Evolutionary conservation across 2,329 filamentous ascomycete genomes (phyloP), one percentile per base, ranked within the genome.

Genomic region (Penicillium freii): DNA sequence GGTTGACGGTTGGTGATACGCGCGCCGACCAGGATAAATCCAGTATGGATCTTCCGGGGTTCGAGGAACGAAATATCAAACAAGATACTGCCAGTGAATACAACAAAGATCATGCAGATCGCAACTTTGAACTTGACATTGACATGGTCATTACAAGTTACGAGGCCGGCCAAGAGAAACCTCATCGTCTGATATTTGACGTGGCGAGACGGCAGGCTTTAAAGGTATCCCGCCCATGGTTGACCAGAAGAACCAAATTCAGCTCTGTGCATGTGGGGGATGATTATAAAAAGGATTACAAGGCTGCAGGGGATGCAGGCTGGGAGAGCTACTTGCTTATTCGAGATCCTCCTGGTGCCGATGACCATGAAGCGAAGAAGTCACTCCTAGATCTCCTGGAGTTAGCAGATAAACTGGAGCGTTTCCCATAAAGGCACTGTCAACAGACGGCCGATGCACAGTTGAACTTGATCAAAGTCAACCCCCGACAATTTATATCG

Each of bases 141-240:
- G 74, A 80, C 54, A 69, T 80, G 47, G 64, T 80, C 0, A 70
- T 78, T 27, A 80, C 77, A 10, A 80, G 77, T 62, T 80, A 79
- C 60, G 75, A 78, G 51, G 77, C 76, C 3, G 76, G 73, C 7
- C 65, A 71, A n/a, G 77, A 78, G 62, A 80, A 80, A 53, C 78
- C 78, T 3, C 62, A 70, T 59, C 66, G 61, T 5, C 50, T 66
- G 31, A 77, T 80, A 31, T 80, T 77, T 58, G 67, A 77, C 34
- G 65, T 74, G 40, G 75, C 77, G 3, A 62, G 62, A 52, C 62
- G 69, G 9, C 69, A 73, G 43, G 75, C 73, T 17, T 57, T 48
- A 13, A 53, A 61, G 29, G 40, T 68, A 36, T 36, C 60, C 10
- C 38, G 29, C 9, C 29, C 42, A 13, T 47, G 31, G 56, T 54